These are phyloP conservation scores for Geranium rotundifolium DNA, from an alignment of 345 rosid genomes.

Conservation along the genomic window DNA sequence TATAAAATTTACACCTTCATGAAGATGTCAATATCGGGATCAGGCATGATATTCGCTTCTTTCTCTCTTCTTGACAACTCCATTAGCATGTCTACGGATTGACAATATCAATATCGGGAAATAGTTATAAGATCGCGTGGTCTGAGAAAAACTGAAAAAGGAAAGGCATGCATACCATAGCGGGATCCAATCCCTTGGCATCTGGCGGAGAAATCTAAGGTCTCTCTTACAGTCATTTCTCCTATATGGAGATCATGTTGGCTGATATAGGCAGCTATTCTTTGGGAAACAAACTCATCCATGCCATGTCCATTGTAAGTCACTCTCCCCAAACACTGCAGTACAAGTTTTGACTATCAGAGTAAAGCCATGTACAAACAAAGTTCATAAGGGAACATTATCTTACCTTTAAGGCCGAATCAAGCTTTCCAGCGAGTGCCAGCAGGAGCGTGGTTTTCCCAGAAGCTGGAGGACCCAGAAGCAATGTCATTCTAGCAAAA, in stretches of 20 bases:
- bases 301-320: constrained; percentile 38
- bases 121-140: not conserved
- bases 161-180: constrained; percentile 26
- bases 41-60: constrained; percentile 26
- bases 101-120: not conserved
- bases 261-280: constrained; percentile 52
- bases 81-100: constrained; percentile 23
- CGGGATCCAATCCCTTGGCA: constrained; percentile 67
- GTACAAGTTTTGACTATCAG: no score
- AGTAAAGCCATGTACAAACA: no score
- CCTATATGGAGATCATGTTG: no score
- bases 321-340: constrained; percentile 31
- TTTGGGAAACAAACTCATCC: constrained; percentile 37
- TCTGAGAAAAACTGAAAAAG: no score
- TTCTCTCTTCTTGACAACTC: constrained; percentile 38
- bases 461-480: no score
- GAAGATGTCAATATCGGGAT: constrained; percentile 33
- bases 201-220: constrained; percentile 70
- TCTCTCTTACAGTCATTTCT: constrained; percentile 91
- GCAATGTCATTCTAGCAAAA: no score
- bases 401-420: constrained; percentile 11
- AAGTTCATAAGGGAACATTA: not conserved
- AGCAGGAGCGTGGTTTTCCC: no score
- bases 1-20: constrained; percentile 24
- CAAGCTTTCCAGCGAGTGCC: constrained; percentile 17